Percentiles rank a stretch among this genome's conserved stretches.
Evolutionary conservation across 2,329 filamentous ascomycete genomes (phyloP).

Genomic region (Paecilomyces formosus): DNA sequence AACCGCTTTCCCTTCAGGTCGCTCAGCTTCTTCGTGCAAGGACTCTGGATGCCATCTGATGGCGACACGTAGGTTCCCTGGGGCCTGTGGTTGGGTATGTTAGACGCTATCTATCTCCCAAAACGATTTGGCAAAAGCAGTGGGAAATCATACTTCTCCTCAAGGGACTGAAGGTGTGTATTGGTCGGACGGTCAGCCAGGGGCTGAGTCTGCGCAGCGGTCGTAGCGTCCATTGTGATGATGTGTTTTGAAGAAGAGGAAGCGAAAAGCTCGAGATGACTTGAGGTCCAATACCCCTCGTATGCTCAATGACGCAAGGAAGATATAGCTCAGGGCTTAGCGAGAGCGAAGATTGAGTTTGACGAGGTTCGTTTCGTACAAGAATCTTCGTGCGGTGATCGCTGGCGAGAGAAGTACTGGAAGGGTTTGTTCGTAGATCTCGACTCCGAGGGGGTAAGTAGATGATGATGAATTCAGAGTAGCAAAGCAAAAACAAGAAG

Average conservation of each 20-base stretch:
- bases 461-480: background rate
- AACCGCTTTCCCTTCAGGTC: conserved; percentile 44
- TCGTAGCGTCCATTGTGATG: conserved; percentile 24
- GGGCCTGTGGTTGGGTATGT: conserved; percentile 15
- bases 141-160: conserved; percentile 9
- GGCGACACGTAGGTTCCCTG: conserved; percentile 39
- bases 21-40: conserved; percentile 43
- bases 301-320: background rate
- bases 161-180: conserved; percentile 25
- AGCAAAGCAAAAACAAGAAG: background rate
- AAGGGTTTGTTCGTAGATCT: no score
- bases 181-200: conserved; percentile 35
- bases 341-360: background rate
- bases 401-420: background rate
- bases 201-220: conserved; percentile 18
- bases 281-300: background rate
- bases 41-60: conserved; percentile 43
- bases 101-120: background rate
- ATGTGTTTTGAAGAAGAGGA: background rate
- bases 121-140: no score
- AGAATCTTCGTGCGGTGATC: background rate
- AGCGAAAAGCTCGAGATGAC: background rate
- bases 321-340: background rate
- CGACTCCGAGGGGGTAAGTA: no score
- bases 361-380: background rate